A percentile compares a stretch with the other conserved stretches of the same genome.
phyloP scores from a whole-genome alignment of 73 alveolate species.

The Stentor coeruleus region DNA sequence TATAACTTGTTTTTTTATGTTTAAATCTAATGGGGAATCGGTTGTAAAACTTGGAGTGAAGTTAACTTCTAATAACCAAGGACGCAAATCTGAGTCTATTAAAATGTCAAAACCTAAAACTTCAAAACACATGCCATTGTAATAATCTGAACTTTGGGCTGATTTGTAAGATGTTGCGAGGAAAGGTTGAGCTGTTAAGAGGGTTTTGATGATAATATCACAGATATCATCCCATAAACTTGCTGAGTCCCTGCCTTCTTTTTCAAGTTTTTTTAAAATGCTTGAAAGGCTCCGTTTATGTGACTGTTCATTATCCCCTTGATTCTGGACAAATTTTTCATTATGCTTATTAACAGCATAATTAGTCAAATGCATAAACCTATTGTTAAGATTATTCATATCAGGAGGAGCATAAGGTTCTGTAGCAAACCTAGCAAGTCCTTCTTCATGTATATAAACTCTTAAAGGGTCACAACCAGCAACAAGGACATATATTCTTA shows the following conservation, averaged over 20 bases:
- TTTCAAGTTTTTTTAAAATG: neutral
- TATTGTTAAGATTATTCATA: slow-evolving; percentile 23
- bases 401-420: slow-evolving; percentile 29
- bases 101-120: slow-evolving; percentile 60
- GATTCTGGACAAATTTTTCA: slow-evolving; percentile 28
- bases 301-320: slow-evolving; percentile 29
- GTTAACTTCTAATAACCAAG: slow-evolving; percentile 63
- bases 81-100: slow-evolving; percentile 50
- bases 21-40: slow-evolving; percentile 37
- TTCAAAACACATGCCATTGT: slow-evolving; percentile 57
- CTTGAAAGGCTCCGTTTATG: slow-evolving; percentile 34
- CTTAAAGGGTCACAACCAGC: slow-evolving; percentile 48
- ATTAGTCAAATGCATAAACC: slow-evolving; percentile 39
- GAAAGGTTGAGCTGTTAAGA: slow-evolving; percentile 1
- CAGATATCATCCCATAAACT: slow-evolving; percentile 22
- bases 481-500: slow-evolving; percentile 62
- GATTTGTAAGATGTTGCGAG: neutral
- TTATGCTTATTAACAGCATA: slow-evolving; percentile 37
- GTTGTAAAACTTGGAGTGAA: slow-evolving; percentile 53
- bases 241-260: slow-evolving; percentile 11
- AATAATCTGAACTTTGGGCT: slow-evolving; percentile 29
- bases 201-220: slow-evolving; percentile 23
- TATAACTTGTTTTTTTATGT: slow-evolving; percentile 28
- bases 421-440: slow-evolving; percentile 63
- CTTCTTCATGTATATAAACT: slow-evolving; percentile 44